Conservation (phyloP, 2,329 filamentous ascomycete species). For the Podosphaera aphanis region DNA sequence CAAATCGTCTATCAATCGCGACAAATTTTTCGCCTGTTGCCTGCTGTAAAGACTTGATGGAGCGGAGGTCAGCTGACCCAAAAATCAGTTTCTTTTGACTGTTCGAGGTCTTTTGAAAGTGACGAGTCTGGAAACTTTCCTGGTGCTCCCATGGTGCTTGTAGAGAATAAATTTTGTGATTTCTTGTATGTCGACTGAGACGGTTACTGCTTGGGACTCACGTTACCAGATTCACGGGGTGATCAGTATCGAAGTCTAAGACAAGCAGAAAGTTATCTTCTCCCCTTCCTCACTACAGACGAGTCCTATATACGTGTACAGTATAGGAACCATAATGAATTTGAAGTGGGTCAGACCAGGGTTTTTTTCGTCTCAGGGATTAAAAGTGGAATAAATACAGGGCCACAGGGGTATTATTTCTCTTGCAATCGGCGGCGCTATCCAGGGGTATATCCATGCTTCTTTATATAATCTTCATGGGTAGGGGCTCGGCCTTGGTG, state of each 20-base stretch:
- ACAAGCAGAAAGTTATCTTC: not conserved
- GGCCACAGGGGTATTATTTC: too few relatives aligned
- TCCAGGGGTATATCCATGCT: too few relatives aligned
- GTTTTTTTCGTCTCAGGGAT: too few relatives aligned
- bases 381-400: too few relatives aligned
- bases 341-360: too few relatives aligned
- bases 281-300: not conserved
- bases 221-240: not conserved
- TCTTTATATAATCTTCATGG: too few relatives aligned
- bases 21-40: not conserved
- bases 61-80: not conserved
- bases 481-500: too few relatives aligned
- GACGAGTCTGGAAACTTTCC: not conserved
- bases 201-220: not conserved
- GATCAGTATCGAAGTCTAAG: too few relatives aligned
- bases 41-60: not conserved
- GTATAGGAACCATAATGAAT: too few relatives aligned
- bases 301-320: not conserved
- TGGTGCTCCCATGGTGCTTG: too few relatives aligned
- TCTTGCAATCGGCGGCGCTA: too few relatives aligned
- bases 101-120: not conserved
- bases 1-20: not conserved
- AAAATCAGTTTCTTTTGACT: not conserved
- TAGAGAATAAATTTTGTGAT: not conserved
- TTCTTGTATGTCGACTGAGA: not conserved